These are phyloP conservation scores for Leccinum arenicola DNA, from an alignment of 768 basidiomycete species.

Conservation along the genomic window DNA sequence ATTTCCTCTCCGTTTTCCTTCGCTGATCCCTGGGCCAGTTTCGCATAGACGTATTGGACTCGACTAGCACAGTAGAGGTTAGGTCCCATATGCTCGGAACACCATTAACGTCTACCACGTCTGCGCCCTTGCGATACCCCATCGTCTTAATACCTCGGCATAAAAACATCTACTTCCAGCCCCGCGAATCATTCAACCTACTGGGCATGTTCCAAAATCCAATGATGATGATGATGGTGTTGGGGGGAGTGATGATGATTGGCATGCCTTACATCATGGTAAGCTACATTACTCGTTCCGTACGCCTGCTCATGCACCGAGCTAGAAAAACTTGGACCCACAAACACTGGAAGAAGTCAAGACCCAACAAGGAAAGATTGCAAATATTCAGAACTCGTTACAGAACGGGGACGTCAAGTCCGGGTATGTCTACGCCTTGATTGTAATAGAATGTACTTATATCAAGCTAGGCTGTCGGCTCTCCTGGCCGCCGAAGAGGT, in stretches of 20 bases:
- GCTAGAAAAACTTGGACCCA: constrained; percentile 75
- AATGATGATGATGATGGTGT: constrained; percentile 79
- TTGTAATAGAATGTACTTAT: constrained; percentile 4
- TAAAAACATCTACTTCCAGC: constrained; percentile 63
- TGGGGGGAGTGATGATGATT: constrained; percentile 64
- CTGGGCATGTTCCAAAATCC: constrained; percentile 77
- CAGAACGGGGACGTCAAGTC: constrained; percentile 57
- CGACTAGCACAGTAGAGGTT: constrained; percentile 47
- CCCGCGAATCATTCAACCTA: constrained; percentile 70
- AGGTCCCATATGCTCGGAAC: constrained; percentile 68
- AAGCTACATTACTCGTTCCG: not conserved
- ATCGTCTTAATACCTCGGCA: constrained; percentile 52
- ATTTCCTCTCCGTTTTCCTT: not conserved
- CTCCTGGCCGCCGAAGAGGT: constrained; percentile 42
- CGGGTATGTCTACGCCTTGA: constrained; percentile 40
- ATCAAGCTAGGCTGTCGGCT: constrained; percentile 39
- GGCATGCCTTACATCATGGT: constrained; percentile 79
- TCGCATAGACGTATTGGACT: constrained; percentile 59
- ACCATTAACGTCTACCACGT: constrained; percentile 56
- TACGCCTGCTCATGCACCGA: constrained; percentile 5
- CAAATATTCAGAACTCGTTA: constrained; percentile 53
- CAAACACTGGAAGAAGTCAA: constrained; percentile 64
- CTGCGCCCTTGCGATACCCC: constrained; percentile 58
- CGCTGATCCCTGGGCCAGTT: constrained; percentile 40
- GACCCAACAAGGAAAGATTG: constrained; percentile 55